Evolutionary conservation across 176 grass and related monocot genomes (phyloP), one percentile per base, ranked within the genome.

Genomic region (Dactylis glomerata): DNA sequence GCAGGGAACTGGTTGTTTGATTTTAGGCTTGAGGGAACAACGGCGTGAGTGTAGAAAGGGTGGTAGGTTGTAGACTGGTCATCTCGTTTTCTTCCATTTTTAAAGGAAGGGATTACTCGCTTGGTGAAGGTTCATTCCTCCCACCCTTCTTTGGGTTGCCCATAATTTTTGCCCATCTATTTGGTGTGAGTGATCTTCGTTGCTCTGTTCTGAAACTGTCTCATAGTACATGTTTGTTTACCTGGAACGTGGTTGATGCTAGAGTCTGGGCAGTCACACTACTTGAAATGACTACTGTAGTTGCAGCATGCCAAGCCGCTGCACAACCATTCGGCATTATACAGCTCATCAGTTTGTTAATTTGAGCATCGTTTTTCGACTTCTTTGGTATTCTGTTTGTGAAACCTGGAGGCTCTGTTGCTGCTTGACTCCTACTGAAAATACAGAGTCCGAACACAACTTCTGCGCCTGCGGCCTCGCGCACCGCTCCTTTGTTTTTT

Each of bases 51-150:
- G 34, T 0, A 33, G 10, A 73, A 83, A 90, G 81, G 11, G 3
- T 8, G 75, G 93, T 85, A 86, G 93, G 80, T 92, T 84, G 40
- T 36, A 52, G 69, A 63, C 85, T 38, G 88, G 88, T 90, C 54
- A 65, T 49, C 73, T 61, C 22, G 22, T 77, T 77, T 37, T 77
- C 16, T 37, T 52, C 12, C 15, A 38, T 55, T 31, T 31, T 41
- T 36, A 44, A 4, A 52, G 69, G 2, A 75, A 47, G 3, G 23
- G 41, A n/a, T n/a, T n/a, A n/a, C n/a, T 46, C n/a, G 5, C 42
- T 49, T 3, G 42, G 42, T 10, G 61, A 46, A 68, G 58, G 45
- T 45, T 87, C 37, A 56, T 78, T 64, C 65, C 28, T 86, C 34
- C 33, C 80, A 83, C 66, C 80, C 38, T 83, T 87, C 89, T 90